Percentiles rank a stretch among this genome's conserved stretches.
These are phyloP conservation scores for Plasmopara viticola DNA, from an alignment of 352 stramenopile species.

Conservation along the genomic window DNA sequence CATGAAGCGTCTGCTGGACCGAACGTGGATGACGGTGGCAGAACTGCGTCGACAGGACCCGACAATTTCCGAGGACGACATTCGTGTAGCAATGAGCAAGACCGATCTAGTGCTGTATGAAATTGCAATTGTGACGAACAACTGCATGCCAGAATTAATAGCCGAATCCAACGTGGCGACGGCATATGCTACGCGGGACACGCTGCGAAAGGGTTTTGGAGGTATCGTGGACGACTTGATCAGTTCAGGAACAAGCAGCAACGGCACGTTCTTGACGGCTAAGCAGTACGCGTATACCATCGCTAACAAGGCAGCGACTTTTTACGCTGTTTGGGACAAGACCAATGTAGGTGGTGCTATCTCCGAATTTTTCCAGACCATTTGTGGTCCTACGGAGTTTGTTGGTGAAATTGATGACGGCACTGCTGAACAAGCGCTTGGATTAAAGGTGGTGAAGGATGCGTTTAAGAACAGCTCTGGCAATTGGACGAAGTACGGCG, in stretches of 20 bases:
- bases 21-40: conserved; percentile 28
- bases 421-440: conserved; percentile 34
- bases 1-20: conserved; percentile 26
- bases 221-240: conserved; percentile 44
- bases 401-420: conserved; percentile 45
- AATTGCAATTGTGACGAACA: conserved; percentile 38
- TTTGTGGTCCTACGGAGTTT: conserved; percentile 43
- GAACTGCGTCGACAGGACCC: conserved; percentile 23
- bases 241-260: conserved; percentile 32
- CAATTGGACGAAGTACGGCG: conserved; percentile 25
- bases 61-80: conserved; percentile 26
- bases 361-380: conserved; percentile 45
- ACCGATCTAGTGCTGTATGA: conserved; percentile 44
- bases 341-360: conserved; percentile 37
- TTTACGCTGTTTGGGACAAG: conserved; percentile 39
- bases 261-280: conserved; percentile 24
- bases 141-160: conserved; percentile 36
- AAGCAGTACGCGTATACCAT: conserved; percentile 36
- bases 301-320: conserved; percentile 34
- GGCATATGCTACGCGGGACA: conserved; percentile 31
- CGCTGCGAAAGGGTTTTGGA: conserved; percentile 39
- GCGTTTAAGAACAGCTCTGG: conserved; percentile 38
- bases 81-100: conserved; percentile 23
- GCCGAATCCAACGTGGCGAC: conserved; percentile 15
- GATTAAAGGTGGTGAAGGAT: conserved; percentile 28